Conservation (phyloP, 2,329 filamentous ascomycete genomes). For the Cladosporium velox region DNA sequence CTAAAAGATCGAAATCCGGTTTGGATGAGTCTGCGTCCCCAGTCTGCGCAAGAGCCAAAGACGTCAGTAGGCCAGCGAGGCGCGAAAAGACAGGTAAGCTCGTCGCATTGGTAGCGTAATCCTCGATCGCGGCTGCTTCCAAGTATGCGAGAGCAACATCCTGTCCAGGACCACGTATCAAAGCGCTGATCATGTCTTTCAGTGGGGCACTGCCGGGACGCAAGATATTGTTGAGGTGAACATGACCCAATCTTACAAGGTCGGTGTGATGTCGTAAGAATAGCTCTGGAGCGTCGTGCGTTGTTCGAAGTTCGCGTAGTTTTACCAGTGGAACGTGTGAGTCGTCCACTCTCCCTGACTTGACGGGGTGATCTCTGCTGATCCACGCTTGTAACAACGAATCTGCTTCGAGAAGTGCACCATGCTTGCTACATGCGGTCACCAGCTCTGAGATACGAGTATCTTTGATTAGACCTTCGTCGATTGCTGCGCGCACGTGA, state of each 20-base stretch:
- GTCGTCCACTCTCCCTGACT: neutral
- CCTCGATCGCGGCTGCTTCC: slow-evolving; percentile 1
- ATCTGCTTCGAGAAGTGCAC: slow-evolving; percentile 18
- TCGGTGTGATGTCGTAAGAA: neutral
- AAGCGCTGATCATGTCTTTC: slow-evolving; percentile 14
- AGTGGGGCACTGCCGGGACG: neutral
- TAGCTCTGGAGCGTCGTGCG: neutral
- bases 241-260: neutral
- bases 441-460: slow-evolving; percentile 20
- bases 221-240: neutral
- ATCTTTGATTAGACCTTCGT: slow-evolving; percentile 35
- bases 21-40: neutral
- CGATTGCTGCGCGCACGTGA: slow-evolving; percentile 41
- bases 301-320: slow-evolving; percentile 12
- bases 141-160: slow-evolving; percentile 12
- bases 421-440: slow-evolving; percentile 9
- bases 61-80: slow-evolving; percentile 2
- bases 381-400: neutral
- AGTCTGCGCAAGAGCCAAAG: slow-evolving; percentile 5
- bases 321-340: neutral
- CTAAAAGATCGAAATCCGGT: neutral
- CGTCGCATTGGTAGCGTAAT: no score
- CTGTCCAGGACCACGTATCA: slow-evolving; percentile 9
- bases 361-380: neutral
- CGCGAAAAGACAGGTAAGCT: no score